Evolutionary conservation across 352 stramenopile genomes (phyloP).

Genomic region (Phytophthora niederhauseri): DNA sequence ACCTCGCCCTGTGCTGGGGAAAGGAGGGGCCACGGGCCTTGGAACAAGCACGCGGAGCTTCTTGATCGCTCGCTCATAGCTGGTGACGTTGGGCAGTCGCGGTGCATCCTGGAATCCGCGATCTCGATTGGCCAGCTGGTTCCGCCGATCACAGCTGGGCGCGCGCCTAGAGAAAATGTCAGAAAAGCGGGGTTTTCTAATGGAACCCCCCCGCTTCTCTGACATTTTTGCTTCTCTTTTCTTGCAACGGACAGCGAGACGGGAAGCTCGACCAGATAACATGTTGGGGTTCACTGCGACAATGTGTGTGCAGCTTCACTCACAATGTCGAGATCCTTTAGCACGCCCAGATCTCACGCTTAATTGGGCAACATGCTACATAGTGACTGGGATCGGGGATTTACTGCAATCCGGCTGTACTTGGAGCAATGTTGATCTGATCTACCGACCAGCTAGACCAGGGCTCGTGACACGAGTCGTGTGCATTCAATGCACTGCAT

Average conservation of each 20-base stretch:
- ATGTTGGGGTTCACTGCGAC: background rate
- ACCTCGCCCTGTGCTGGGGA: background rate
- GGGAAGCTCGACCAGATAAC: background rate
- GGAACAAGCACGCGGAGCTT: background rate
- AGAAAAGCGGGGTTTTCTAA: background rate
- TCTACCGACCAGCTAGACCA: background rate
- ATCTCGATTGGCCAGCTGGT: background rate
- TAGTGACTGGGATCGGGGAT: background rate
- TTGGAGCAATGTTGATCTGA: background rate
- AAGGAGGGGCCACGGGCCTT: background rate
- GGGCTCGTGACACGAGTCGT: background rate
- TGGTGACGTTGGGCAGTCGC: background rate
- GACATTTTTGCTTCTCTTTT: background rate
- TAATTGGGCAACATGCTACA: background rate
- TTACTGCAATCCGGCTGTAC: background rate
- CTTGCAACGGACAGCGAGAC: background rate
- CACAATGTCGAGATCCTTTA: background rate
- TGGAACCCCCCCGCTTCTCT: too few relatives aligned
- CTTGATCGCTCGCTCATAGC: slow-evolving; percentile 1
- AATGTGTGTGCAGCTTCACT: background rate
- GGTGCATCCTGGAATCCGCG: background rate
- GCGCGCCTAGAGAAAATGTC: background rate
- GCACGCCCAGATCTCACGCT: background rate
- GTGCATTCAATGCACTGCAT: too few relatives aligned
- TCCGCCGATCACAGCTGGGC: background rate